Evolutionary conservation across 768 basidiomycete species (phyloP).

Genomic region (Pisolithus tinctorius): DNA sequence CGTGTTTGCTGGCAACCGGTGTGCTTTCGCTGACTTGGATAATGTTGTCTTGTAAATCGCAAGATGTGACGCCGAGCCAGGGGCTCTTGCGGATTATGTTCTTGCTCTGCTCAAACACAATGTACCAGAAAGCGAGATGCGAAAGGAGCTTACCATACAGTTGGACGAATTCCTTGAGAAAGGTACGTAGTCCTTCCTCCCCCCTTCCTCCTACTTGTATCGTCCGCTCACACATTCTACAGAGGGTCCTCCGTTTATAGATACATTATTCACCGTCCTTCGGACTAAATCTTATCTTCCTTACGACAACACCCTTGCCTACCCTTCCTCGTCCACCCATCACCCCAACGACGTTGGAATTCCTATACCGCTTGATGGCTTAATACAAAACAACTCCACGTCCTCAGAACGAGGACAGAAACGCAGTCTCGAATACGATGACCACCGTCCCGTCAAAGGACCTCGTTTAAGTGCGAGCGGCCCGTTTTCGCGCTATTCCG

Average conservation of each 20-base stretch:
- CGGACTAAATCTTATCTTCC: constrained; percentile 83
- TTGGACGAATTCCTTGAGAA: constrained; percentile 92
- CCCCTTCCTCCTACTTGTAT: not conserved
- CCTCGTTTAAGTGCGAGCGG: constrained; percentile 58
- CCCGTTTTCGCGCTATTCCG: constrained; percentile 59
- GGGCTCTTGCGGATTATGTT: constrained; percentile 89
- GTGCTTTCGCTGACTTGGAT: constrained; percentile 1
- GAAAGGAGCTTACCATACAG: constrained; percentile 67
- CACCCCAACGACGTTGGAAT: constrained; percentile 54
- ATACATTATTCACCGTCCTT: constrained; percentile 79
- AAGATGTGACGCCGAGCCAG: constrained; percentile 96
- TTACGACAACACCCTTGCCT: constrained; percentile 44
- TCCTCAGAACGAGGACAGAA: constrained; percentile 57
- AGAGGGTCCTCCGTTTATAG: constrained; percentile 74
- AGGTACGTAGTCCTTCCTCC: constrained; percentile 38
- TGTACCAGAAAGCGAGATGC: constrained; percentile 74
- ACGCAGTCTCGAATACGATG: constrained; percentile 57
- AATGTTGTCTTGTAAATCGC: not conserved
- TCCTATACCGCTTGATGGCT: constrained; percentile 69
- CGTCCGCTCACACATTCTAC: constrained; percentile 13
- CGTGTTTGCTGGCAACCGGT: constrained; percentile 7
- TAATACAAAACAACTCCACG: constrained; percentile 40
- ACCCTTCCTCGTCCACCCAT: constrained; percentile 30
- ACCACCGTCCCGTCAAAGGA: constrained; percentile 64
- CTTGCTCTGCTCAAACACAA: constrained; percentile 90